Percentiles rank a stretch among this genome's conserved stretches.
Conservation (phyloP, 1,139 yeast genomes). For the Yamadazyma blattariae region DNA sequence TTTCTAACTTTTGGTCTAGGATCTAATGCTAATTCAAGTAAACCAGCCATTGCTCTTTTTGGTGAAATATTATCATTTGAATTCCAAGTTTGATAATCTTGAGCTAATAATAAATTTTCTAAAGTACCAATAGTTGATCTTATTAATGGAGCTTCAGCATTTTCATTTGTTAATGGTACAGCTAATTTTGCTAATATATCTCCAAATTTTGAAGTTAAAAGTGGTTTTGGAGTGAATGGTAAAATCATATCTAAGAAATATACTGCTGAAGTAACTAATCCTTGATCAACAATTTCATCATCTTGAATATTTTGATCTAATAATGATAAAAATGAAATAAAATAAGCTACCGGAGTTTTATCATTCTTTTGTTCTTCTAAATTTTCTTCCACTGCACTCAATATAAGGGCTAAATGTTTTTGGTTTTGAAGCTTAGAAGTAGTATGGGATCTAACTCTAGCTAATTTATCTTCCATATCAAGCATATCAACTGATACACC, state of each 20-base stretch:
- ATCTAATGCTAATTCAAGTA: constrained; percentile 78
- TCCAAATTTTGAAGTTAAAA: constrained; percentile 69
- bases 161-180: constrained; percentile 67
- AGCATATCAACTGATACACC: constrained; percentile 33
- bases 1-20: constrained; percentile 94
- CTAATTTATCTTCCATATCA: constrained; percentile 64
- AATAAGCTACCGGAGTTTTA: constrained; percentile 68
- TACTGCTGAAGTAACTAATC: constrained; percentile 70
- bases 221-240: constrained; percentile 68
- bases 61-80: constrained; percentile 62
- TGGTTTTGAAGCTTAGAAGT: constrained; percentile 81
- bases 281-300: constrained; percentile 53
- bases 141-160: constrained; percentile 80
- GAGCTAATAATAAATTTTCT: constrained; percentile 76
- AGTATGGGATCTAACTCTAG: constrained; percentile 67
- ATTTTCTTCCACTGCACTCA: constrained; percentile 89
- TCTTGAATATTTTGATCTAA: constrained; percentile 69
- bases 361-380: constrained; percentile 67
- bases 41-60: constrained; percentile 75
- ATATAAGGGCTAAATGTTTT: constrained; percentile 66
- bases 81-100: constrained; percentile 76
- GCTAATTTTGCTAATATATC: constrained; percentile 79
- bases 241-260: constrained; percentile 80
- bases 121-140: constrained; percentile 84
- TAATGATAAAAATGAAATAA: constrained; percentile 77